Evolutionary conservation across 345 rosid species (phyloP).

Genomic region (Aurinia saxatilis): DNA sequence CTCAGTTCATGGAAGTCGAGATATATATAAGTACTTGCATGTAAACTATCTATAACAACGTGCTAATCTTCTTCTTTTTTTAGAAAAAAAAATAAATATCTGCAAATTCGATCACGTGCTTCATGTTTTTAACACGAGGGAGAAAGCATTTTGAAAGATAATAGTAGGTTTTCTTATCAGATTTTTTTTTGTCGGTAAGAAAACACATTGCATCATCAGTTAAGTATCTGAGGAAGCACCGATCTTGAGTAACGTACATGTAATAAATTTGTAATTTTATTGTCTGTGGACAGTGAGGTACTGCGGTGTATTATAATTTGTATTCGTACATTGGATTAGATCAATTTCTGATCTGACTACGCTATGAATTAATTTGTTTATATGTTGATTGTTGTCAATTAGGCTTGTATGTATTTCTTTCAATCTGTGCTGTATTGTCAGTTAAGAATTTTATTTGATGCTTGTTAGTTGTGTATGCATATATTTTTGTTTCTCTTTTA

Average conservation of each 20-base stretch:
- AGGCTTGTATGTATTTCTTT: too few species aligned
- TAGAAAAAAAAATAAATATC: slow-evolving; percentile 18
- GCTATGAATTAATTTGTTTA: too few species aligned
- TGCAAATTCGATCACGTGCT: slow-evolving; percentile 27
- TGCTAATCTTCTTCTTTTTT: not conserved
- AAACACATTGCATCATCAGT: not conserved
- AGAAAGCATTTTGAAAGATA: not conserved
- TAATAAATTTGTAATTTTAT: not conserved
- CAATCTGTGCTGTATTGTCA: too few species aligned
- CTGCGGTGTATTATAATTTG: not conserved
- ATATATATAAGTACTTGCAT: not conserved
- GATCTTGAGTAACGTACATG: not conserved
- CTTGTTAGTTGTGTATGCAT: too few species aligned
- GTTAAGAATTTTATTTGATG: too few species aligned
- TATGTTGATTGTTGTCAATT: too few species aligned
- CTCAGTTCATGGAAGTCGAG: slow-evolving; percentile 11
- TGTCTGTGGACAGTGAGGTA: too few species aligned
- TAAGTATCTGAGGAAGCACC: not conserved
- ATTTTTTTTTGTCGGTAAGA: not conserved
- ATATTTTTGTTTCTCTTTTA: too few species aligned
- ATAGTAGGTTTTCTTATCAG: not conserved
- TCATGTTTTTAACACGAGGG: slow-evolving; percentile 18
- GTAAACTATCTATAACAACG: slow-evolving; percentile 9
- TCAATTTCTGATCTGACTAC: too few species aligned
- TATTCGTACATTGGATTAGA: not conserved